Evolutionary conservation across 1,284 basidiomycete species (phyloP), one percentile per base, ranked within the genome.

Genomic region (Taiwanofungus camphoratus): DNA sequence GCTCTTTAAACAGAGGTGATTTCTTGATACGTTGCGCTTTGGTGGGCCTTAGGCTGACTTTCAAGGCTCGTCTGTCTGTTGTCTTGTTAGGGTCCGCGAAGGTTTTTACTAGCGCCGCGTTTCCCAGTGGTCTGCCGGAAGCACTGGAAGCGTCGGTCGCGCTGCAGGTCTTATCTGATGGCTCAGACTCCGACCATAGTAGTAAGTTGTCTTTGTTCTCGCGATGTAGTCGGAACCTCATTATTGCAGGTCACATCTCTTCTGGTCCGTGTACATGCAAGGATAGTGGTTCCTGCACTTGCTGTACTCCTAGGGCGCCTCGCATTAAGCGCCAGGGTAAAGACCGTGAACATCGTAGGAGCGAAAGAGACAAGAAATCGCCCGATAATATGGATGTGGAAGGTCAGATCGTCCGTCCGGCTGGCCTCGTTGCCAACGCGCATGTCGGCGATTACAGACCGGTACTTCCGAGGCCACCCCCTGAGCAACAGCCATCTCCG

Each of bases 71-170:
- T 55, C 54, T 55, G 57, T 42, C 44, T 45, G 27, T 49, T 51
- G 51, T 46, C 57, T 54, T 47, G 45, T 48, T 39, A 81, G 78
- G 70, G 60, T 64, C 63, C 50, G 68, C 67, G 49, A 79, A 77
- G 64, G 65, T 76, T 50, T 73, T 79, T 55, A 73, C 75, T 57
- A 68, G 73, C 68, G 81, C 84, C 70, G 73, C 77, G 65, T 82
- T 82, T 67, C 82, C 82, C 48, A 66, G 80, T 55, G 82, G 84
- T 65, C 71, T 87, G 36, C 77, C 82, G 19, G 68, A 73, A 62
- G 71, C 72, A 61, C 69, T 79, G 68, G 78, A 74, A 68, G 72
- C 76, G 69, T 75, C 75, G 70, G 73, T 76, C 58, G 71, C 74
- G 46, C 54, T 66, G 46, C 63, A 64, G 41, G 55, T 63, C 41